These are phyloP conservation scores for Brettanomyces sp. DNA, from an alignment of 805 yeast species.

Conservation along the genomic window DNA sequence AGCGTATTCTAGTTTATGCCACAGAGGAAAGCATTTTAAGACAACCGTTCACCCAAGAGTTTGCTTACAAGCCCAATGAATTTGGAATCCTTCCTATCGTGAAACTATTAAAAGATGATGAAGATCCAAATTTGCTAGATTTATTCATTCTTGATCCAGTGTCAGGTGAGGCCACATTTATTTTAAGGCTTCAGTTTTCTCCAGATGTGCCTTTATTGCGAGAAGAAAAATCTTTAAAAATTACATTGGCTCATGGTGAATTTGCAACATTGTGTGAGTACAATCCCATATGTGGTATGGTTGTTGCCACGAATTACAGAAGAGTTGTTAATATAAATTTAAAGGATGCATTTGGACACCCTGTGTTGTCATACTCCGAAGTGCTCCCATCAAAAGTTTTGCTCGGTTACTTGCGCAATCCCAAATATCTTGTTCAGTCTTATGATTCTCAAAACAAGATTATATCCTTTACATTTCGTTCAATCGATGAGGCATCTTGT, in stretches of 20 bases:
- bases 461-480: conserved; percentile 37
- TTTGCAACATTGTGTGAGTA: conserved; percentile 44
- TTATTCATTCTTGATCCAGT: conserved; percentile 52
- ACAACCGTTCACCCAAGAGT: conserved; percentile 46
- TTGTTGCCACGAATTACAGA: conserved; percentile 61
- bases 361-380: conserved; percentile 22
- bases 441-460: conserved; percentile 34
- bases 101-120: conserved; percentile 49
- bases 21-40: conserved; percentile 52
- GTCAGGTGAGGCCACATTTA: conserved; percentile 54
- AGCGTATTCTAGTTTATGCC: conserved; percentile 53
- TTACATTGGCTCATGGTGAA: conserved; percentile 45
- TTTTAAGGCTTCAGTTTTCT: conserved; percentile 66
- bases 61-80: conserved; percentile 29
- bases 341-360: conserved; percentile 61
- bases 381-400: conserved; percentile 15
- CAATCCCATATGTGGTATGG: conserved; percentile 65
- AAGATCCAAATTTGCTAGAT: conserved; percentile 51
- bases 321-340: conserved; percentile 53
- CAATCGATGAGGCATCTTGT: conserved; percentile 38
- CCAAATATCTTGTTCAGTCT: conserved; percentile 12
- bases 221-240: conserved; percentile 25
- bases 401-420: conserved; percentile 10
- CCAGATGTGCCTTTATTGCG: conserved; percentile 37
- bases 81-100: conserved; percentile 39